These are phyloP conservation scores for Ensete ventricosum DNA, from an alignment of 176 grass and related monocot species.

Conservation along the genomic window DNA sequence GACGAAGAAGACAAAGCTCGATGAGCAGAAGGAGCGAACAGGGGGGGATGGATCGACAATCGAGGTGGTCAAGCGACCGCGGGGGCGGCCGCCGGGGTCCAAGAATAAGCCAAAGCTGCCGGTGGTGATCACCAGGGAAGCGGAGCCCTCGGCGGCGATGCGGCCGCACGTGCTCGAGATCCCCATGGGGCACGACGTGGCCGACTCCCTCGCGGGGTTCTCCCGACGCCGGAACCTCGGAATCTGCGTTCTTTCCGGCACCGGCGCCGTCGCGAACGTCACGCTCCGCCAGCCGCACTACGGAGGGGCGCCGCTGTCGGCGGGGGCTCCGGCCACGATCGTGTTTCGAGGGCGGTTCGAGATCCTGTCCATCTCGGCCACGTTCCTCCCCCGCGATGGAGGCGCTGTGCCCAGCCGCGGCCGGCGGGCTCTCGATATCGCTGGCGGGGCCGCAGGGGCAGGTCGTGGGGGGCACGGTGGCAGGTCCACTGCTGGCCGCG, in stretches of 20 bases:
- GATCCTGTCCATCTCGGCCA: too few species aligned
- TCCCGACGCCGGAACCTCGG: slow-evolving; percentile 9
- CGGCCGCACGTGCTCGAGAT: slow-evolving; percentile 74
- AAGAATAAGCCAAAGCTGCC: slow-evolving; percentile 39
- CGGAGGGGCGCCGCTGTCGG: not conserved
- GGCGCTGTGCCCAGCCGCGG: slow-evolving; percentile 28
- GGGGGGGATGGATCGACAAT: slow-evolving; percentile 48
- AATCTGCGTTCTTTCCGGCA: not conserved
- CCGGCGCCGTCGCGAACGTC: not conserved
- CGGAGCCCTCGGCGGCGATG: slow-evolving; percentile 51
- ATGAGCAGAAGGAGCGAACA: not conserved
- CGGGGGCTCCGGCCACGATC: not conserved
- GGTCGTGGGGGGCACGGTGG: too few species aligned
- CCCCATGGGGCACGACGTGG: slow-evolving; percentile 53
- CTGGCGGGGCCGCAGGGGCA: slow-evolving; percentile 15
- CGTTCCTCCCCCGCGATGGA: slow-evolving; percentile 50
- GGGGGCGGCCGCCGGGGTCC: too few species aligned
- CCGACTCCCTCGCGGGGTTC: slow-evolving; percentile 54
- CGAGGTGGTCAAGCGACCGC: slow-evolving; percentile 50
- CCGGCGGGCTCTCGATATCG: slow-evolving; percentile 51
- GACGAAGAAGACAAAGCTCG: slow-evolving; percentile 32
- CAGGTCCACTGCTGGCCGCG: too few species aligned
- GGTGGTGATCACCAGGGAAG: slow-evolving; percentile 73
- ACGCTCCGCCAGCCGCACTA: not conserved
- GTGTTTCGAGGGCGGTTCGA: too few species aligned